These are phyloP conservation scores for Lanmaoa rubissima DNA, from an alignment of 768 basidiomycete genomes.

Conservation along the genomic window DNA sequence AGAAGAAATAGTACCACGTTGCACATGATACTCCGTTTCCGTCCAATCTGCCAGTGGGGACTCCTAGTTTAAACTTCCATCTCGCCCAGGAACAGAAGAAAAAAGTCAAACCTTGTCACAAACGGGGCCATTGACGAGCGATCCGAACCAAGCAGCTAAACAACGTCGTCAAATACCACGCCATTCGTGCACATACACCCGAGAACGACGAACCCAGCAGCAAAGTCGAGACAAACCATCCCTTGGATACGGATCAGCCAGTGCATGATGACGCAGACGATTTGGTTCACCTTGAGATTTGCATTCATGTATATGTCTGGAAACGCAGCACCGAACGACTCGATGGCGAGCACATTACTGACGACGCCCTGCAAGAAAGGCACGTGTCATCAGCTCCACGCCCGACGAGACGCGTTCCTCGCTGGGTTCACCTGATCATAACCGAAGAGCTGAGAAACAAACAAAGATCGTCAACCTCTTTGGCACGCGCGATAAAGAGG, in stretches of 20 bases:
- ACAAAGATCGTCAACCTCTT: not conserved
- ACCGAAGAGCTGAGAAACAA: slow-evolving; percentile 27
- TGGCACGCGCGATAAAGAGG: not conserved
- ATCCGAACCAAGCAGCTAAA: slow-evolving; percentile 33
- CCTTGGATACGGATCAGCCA: slow-evolving; percentile 16
- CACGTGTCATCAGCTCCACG: not conserved
- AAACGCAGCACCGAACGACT: slow-evolving; percentile 35
- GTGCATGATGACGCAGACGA: not conserved
- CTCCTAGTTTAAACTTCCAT: not conserved
- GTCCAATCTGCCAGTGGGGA: slow-evolving; percentile 21
- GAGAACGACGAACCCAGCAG: slow-evolving; percentile 22
- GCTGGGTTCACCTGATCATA: slow-evolving; percentile 26
- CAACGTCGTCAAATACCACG: slow-evolving; percentile 6
- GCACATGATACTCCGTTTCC: slow-evolving; percentile 28
- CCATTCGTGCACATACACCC: not conserved
- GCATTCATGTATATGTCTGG: slow-evolving; percentile 30
- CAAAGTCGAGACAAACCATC: slow-evolving; percentile 33
- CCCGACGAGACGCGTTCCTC: not conserved
- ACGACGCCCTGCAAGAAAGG: slow-evolving; percentile 27
- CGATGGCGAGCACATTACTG: slow-evolving; percentile 33
- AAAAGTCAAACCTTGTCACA: slow-evolving; percentile 28
- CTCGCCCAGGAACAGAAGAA: not conserved
- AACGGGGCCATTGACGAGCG: slow-evolving; percentile 29
- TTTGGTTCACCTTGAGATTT: slow-evolving; percentile 21
- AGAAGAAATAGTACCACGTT: slow-evolving; percentile 30